Percentiles rank a stretch among this genome's conserved stretches.
These are phyloP conservation scores for Pezicula rhizophila DNA, from an alignment of 2,329 filamentous ascomycete genomes.

Conservation along the genomic window DNA sequence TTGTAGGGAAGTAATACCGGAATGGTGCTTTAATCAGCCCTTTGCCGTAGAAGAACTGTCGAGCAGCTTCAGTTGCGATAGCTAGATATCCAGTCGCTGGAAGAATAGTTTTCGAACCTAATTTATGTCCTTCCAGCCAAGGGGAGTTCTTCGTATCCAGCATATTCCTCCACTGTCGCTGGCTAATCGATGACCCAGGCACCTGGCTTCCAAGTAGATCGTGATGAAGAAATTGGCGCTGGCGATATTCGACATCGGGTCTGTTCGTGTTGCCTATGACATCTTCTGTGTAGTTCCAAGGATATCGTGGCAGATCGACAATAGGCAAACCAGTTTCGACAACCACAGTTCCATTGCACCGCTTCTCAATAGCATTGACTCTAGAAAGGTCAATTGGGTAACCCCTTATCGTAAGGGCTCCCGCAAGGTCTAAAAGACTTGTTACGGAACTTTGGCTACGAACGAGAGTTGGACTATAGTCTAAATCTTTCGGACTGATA, in stretches of 20 bases:
- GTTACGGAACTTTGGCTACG: constrained; percentile 2
- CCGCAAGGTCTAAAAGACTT: constrained; percentile 5
- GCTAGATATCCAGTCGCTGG: constrained; percentile 41
- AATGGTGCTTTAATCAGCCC: background rate
- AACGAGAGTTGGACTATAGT: constrained; percentile 7
- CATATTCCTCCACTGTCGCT: constrained; percentile 11
- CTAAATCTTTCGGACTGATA: background rate
- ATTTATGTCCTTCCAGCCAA: constrained; percentile 35
- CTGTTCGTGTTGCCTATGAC: constrained; percentile 47
- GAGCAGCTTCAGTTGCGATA: constrained; percentile 40
- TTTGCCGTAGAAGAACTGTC: constrained; percentile 10
- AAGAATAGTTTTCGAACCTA: constrained; percentile 42
- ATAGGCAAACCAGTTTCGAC: constrained; percentile 1
- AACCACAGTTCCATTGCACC: background rate
- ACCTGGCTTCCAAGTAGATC: constrained; percentile 30
- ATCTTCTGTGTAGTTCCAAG: constrained; percentile 40
- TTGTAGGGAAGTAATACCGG: background rate
- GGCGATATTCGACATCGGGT: constrained; percentile 36
- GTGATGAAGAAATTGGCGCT: constrained; percentile 27
- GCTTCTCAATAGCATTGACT: constrained; percentile 3
- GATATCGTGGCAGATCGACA: constrained; percentile 35
- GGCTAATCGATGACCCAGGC: constrained; percentile 15
- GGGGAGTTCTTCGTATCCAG: constrained; percentile 32
- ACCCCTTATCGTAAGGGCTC: constrained; percentile 1
- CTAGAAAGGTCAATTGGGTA: constrained; percentile 3